phyloP scores from a whole-genome alignment of 2,329 filamentous ascomycete species.

The Daldinia sp. region DNA sequence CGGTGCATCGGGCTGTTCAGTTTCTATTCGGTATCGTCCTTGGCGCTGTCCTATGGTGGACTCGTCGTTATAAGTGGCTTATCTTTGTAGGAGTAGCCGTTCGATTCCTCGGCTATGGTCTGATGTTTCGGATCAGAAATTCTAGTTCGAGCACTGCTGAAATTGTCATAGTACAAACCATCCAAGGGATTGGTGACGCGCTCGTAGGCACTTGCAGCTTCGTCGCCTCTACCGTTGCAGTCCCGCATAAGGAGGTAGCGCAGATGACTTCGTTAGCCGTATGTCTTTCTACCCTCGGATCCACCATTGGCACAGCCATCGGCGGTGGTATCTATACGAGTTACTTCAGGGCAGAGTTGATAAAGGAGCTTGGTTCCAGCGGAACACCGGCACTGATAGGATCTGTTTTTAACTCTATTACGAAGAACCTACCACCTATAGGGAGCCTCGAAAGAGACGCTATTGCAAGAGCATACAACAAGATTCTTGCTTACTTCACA shows the following conservation, averaged over 20 bases:
- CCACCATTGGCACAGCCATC: conserved; percentile 20
- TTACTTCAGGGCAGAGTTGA: conserved; percentile 5
- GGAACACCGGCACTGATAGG: conserved; percentile 9
- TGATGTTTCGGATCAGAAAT: conserved; percentile 24
- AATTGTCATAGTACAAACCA: conserved; percentile 19
- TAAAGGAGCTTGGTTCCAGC: conserved; percentile 8
- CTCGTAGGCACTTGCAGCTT: conserved; percentile 13
- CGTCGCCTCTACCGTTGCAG: conserved; percentile 10
- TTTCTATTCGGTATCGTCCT: conserved; percentile 16
- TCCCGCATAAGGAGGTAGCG: conserved; percentile 18
- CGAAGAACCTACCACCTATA: conserved; percentile 5
- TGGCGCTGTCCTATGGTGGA: conserved; percentile 20
- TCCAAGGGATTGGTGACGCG: conserved; percentile 26
- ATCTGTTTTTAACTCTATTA: conserved; percentile 27
- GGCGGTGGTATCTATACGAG: conserved; percentile 30
- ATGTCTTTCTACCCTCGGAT: conserved; percentile 16
- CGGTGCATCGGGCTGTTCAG: neutral
- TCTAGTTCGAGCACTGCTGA: conserved; percentile 11
- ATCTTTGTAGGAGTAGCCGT: conserved; percentile 22
- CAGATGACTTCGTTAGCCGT: conserved; percentile 25
- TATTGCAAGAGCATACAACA: conserved; percentile 23
- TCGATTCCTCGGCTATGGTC: conserved; percentile 27
- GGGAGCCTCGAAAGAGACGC: conserved; percentile 20
- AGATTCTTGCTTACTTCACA: neutral
- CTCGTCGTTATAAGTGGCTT: conserved; percentile 27